Percentiles rank a stretch among this genome's conserved stretches.
phyloP scores from a whole-genome alignment of 108 stramenopile genomes.

The Bacterosira constricta region DNA sequence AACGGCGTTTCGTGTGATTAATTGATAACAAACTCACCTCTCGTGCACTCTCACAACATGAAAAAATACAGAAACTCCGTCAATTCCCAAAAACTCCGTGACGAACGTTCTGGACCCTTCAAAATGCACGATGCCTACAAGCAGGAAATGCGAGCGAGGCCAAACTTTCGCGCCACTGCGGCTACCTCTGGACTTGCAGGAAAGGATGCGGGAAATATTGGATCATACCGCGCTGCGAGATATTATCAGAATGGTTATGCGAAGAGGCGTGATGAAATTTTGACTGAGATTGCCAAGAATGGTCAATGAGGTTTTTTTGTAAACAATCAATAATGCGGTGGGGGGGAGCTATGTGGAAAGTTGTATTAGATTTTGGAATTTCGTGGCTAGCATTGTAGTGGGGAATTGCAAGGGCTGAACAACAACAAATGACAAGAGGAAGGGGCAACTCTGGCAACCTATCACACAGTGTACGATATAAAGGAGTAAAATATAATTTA shows the following conservation, averaged over 20 bases:
- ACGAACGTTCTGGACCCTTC: conserved; percentile 61
- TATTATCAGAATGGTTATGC: conserved; percentile 61
- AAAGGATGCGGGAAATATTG: conserved; percentile 49
- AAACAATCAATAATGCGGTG: neutral
- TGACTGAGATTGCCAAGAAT: conserved; percentile 51
- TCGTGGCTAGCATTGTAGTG: too few relatives aligned
- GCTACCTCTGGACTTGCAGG: conserved; percentile 66
- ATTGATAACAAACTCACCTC: too few relatives aligned
- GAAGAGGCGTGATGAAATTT: conserved; percentile 60
- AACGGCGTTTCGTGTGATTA: too few relatives aligned
- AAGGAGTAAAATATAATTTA: too few relatives aligned
- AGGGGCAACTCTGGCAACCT: too few relatives aligned
- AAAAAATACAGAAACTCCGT: conserved; percentile 53
- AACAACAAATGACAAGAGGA: too few relatives aligned
- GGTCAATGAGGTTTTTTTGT: conserved; percentile 6
- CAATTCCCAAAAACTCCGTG: conserved; percentile 61
- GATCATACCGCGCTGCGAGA: conserved; percentile 54
- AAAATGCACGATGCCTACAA: conserved; percentile 50
- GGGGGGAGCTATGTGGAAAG: neutral
- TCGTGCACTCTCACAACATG: neutral
- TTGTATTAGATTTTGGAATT: too few relatives aligned
- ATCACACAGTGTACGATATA: too few relatives aligned
- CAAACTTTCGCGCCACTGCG: conserved; percentile 55
- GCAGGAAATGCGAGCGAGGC: conserved; percentile 34
- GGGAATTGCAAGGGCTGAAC: too few relatives aligned